These are phyloP conservation scores for Citrus australasica DNA, from an alignment of 345 rosid species.

Conservation along the genomic window DNA sequence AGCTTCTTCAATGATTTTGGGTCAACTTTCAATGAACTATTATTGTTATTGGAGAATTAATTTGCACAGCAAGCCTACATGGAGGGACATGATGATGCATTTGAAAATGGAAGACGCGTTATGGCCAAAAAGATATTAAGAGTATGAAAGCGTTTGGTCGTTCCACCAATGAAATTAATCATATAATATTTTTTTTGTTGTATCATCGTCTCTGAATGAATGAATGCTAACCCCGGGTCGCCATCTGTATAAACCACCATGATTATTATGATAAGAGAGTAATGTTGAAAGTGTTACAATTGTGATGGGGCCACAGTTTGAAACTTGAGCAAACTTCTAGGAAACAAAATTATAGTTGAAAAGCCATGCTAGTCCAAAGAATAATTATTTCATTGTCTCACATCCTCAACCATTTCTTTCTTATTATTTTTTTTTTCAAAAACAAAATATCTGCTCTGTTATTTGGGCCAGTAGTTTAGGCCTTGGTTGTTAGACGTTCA, in stretches of 20 bases:
- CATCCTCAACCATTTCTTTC: neutral
- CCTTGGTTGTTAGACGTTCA: neutral
- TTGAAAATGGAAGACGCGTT: neutral
- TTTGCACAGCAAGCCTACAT: constrained; percentile 11
- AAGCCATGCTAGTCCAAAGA: neutral
- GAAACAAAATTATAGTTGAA: neutral
- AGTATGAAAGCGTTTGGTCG: neutral
- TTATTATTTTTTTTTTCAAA: neutral
- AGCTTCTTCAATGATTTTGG: neutral
- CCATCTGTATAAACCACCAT: neutral
- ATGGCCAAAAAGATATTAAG: neutral
- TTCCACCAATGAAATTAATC: neutral
- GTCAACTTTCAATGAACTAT: neutral
- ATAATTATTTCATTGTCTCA: too few species aligned
- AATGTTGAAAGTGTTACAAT: neutral
- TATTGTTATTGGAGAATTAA: constrained; percentile 4
- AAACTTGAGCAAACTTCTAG: neutral
- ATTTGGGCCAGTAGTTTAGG: neutral
- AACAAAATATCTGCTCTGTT: neutral
- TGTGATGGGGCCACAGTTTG: neutral
- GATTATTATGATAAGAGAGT: neutral
- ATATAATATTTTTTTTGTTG: neutral
- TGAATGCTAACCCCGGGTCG: neutral
- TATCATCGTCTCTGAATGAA: neutral
- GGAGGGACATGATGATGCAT: neutral